Evolutionary conservation across 2,329 filamentous ascomycete genomes (phyloP).

Genomic region (Epichloe gansuensis): DNA sequence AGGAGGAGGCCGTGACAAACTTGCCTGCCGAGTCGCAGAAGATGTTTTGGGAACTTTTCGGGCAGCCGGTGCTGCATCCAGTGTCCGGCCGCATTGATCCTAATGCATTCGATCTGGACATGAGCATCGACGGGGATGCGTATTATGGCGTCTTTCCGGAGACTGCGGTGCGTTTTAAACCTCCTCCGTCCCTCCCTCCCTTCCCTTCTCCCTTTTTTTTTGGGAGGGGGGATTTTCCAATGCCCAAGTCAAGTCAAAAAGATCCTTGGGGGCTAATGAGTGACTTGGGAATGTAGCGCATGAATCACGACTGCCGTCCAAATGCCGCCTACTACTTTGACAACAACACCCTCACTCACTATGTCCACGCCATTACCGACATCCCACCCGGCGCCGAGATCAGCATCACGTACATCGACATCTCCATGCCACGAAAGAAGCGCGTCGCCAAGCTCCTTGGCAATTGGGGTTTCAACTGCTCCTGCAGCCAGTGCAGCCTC

Average conservation of each 20-base stretch:
- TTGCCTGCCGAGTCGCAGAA: constrained; percentile 2
- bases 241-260: not conserved
- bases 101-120: constrained; percentile 7
- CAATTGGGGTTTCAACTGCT: constrained; percentile 29
- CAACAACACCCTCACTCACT: constrained; percentile 24
- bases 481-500: constrained; percentile 26
- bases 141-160: constrained; percentile 8
- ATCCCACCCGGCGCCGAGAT: constrained; percentile 31
- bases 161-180: constrained; percentile 7
- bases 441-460: constrained; percentile 19
- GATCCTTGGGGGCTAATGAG: not conserved
- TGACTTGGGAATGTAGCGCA: constrained; percentile 13
- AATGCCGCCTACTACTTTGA: constrained; percentile 33
- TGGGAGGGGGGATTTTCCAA: no score
- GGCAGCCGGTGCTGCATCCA: not conserved
- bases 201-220: no score
- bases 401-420: constrained; percentile 30
- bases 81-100: constrained; percentile 6
- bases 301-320: constrained; percentile 34
- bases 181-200: no score
- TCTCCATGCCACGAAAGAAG: constrained; percentile 11
- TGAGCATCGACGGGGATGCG: not conserved
- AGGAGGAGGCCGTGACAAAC: constrained; percentile 3
- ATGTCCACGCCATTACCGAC: constrained; percentile 25
- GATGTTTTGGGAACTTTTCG: constrained; percentile 7